Evolutionary conservation across 2,329 filamentous ascomycete genomes (phyloP).

Genomic region (Colletotrichum sp.): DNA sequence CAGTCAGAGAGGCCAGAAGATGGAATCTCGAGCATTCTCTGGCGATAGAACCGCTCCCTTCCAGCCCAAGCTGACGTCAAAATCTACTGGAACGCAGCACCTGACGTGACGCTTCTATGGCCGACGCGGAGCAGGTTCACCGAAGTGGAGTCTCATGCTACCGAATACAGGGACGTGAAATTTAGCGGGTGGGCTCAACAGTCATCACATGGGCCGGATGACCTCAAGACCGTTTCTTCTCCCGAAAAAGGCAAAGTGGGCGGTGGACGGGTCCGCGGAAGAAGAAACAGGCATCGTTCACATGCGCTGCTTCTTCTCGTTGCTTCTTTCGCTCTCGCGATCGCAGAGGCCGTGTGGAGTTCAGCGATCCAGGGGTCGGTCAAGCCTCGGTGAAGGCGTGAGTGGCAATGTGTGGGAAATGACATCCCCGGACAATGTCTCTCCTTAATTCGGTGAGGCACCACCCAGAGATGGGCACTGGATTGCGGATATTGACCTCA

Average conservation of each 20-base stretch:
- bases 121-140: neutral
- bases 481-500: neutral
- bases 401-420: neutral
- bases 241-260: neutral
- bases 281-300: neutral
- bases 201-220: neutral
- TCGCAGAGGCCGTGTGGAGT: neutral
- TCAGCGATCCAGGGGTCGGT: neutral
- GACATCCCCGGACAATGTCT: neutral
- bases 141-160: neutral
- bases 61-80: neutral
- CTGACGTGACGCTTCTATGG: neutral
- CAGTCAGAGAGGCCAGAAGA: neutral
- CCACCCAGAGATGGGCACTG: neutral
- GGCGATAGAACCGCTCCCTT: neutral
- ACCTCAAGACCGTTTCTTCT: neutral
- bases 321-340: neutral
- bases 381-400: conserved; percentile 6
- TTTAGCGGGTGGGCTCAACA: neutral
- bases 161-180: neutral
- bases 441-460: conserved; percentile 10
- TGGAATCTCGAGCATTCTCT: neutral
- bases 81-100: neutral
- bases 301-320: neutral
- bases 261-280: neutral